phyloP scores from a whole-genome alignment of 1,139 yeast genomes.

The Sugiyamaella castrensis region DNA sequence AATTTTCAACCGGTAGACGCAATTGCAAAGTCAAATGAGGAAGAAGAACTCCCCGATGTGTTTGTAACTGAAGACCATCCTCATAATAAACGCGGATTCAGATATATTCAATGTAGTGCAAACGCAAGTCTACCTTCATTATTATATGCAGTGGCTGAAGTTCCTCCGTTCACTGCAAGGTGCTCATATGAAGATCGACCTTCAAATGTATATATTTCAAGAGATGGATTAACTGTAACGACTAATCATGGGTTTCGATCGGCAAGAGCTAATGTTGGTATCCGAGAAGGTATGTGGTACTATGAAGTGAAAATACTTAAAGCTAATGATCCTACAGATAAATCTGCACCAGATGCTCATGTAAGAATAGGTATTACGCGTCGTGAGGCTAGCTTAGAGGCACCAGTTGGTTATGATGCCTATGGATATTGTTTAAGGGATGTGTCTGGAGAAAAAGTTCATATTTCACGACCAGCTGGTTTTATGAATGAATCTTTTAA shows the following conservation, averaged over 20 bases:
- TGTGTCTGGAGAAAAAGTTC: conserved; percentile 72
- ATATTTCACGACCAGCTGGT: conserved; percentile 63
- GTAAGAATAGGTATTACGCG: conserved; percentile 81
- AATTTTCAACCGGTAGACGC: conserved; percentile 17
- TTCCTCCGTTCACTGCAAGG: conserved; percentile 62
- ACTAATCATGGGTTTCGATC: conserved; percentile 78
- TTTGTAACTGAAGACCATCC: conserved; percentile 72
- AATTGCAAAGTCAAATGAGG: not conserved
- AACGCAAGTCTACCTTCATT: conserved; percentile 58
- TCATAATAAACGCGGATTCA: conserved; percentile 72
- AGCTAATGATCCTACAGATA: conserved; percentile 33
- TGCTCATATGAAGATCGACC: conserved; percentile 73
- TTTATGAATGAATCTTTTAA: conserved; percentile 55
- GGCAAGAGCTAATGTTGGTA: conserved; percentile 68
- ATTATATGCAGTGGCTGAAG: conserved; percentile 71
- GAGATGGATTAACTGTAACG: conserved; percentile 46
- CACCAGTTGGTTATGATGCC: conserved; percentile 94
- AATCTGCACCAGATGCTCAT: conserved; percentile 41
- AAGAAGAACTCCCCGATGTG: conserved; percentile 32
- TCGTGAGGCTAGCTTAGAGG: conserved; percentile 84
- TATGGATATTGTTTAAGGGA: conserved; percentile 92
- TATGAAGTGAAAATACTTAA: conserved; percentile 64
- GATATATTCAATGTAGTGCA: conserved; percentile 77
- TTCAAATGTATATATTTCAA: conserved; percentile 51
- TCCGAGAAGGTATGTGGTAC: conserved; percentile 77